Evolutionary conservation across 75 land plant species (phyloP).

Genomic region (Pseudotsuga menziesii): DNA sequence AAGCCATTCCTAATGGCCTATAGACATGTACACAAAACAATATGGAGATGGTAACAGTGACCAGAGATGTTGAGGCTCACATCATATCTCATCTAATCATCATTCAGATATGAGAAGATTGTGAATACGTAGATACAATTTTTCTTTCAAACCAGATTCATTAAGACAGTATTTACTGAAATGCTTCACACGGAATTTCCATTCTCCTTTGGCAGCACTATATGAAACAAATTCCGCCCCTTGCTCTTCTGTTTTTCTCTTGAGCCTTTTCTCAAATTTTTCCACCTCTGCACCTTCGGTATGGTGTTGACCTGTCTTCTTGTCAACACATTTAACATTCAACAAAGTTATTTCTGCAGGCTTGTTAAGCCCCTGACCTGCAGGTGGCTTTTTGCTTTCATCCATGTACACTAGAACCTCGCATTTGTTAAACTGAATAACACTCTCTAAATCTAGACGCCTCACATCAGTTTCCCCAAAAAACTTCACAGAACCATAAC

Average conservation of each 20-base stretch:
- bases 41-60: neutral
- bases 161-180: conserved; percentile 62
- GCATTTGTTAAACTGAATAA: conserved; percentile 89
- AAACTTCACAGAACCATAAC: conserved; percentile 81
- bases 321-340: conserved; percentile 79
- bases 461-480: conserved; percentile 95
- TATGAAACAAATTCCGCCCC: conserved; percentile 90
- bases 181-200: conserved; percentile 89
- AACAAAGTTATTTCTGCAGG: conserved; percentile 92
- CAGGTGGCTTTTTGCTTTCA: conserved; percentile 88
- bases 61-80: too few species aligned
- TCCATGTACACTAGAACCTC: conserved; percentile 97
- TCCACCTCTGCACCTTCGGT: conserved; percentile 72
- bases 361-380: conserved; percentile 94
- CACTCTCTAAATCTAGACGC: conserved; percentile 81
- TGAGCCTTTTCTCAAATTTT: conserved; percentile 80
- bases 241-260: conserved; percentile 82
- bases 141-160: neutral
- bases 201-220: conserved; percentile 75
- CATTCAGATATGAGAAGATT: neutral
- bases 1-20: neutral
- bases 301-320: conserved; percentile 70
- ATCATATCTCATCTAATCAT: too few species aligned
- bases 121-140: neutral
- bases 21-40: neutral